A percentile compares a stretch with the other conserved stretches of the same genome.
phyloP scores from a whole-genome alignment of 1,284 basidiomycete genomes.

The Omphalotus olearius region DNA sequence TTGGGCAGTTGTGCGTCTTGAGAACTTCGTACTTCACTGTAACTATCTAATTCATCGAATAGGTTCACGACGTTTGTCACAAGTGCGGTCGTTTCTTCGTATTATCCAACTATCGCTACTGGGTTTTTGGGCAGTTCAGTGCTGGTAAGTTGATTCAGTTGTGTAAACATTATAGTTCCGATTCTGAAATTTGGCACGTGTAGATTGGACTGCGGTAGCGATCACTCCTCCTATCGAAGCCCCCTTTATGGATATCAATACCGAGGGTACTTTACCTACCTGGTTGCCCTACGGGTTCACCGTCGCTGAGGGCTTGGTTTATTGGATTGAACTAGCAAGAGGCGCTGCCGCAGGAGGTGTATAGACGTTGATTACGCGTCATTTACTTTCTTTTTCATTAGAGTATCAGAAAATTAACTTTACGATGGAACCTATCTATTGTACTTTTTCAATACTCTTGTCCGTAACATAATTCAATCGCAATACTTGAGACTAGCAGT shows the following conservation, averaged over 20 bases:
- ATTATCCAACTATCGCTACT: slow-evolving; percentile 2
- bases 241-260: too few species aligned
- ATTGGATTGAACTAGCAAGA: slow-evolving; percentile 2
- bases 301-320: not conserved
- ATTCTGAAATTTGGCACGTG: not conserved
- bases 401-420: too few species aligned
- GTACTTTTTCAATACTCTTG: too few species aligned
- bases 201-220: not conserved
- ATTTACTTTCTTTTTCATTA: too few species aligned
- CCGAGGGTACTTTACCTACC: too few species aligned
- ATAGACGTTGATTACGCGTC: too few species aligned
- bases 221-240: not conserved
- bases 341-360: not conserved
- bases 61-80: slow-evolving; percentile 2
- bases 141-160: not conserved
- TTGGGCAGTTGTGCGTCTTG: not conserved
- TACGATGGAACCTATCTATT: too few species aligned
- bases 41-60: not conserved
- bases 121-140: slow-evolving; percentile 4
- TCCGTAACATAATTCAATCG: too few species aligned
- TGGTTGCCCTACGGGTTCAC: slow-evolving; percentile 3
- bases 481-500: too few species aligned
- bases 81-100: slow-evolving; percentile 2
- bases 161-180: not conserved
- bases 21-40: not conserved